Conservation (phyloP, 306 rosid genomes). For the Pterocarpus santalinus region DNA sequence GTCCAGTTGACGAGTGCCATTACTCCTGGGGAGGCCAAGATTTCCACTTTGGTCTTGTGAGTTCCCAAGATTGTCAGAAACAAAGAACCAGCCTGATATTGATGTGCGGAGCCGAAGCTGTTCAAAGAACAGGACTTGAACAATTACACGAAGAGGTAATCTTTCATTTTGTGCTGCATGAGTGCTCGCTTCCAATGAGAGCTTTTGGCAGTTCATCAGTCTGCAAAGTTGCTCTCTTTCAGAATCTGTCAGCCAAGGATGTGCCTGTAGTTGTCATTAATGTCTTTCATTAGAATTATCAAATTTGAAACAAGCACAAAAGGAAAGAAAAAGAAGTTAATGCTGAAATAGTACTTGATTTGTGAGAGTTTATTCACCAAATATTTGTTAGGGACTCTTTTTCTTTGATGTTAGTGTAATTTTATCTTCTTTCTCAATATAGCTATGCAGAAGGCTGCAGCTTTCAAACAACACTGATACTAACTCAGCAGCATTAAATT, state of each 20-base stretch:
- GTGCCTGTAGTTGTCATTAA: slow-evolving; percentile 63
- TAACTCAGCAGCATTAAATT: neutral
- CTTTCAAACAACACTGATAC: slow-evolving; percentile 28
- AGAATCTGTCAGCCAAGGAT: slow-evolving; percentile 86
- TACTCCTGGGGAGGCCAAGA: slow-evolving; percentile 56
- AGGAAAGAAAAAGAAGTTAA: neutral
- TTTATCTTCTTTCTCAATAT: slow-evolving; percentile 2
- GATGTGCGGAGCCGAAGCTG: slow-evolving; percentile 93
- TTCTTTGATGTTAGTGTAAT: neutral
- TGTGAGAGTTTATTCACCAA: neutral
- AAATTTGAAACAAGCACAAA: slow-evolving; percentile 20
- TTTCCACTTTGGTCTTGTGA: slow-evolving; percentile 59
- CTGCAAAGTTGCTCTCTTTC: slow-evolving; percentile 92
- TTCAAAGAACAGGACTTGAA: slow-evolving; percentile 87
- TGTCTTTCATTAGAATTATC: slow-evolving; percentile 27
- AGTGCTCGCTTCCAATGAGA: slow-evolving; percentile 83
- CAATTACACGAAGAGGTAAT: slow-evolving; percentile 83
- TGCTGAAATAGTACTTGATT: slow-evolving; percentile 5
- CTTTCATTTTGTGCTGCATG: slow-evolving; percentile 94
- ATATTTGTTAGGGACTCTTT: slow-evolving; percentile 18
- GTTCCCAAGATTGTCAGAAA: slow-evolving; percentile 74
- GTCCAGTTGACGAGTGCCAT: slow-evolving; percentile 49
- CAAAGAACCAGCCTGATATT: slow-evolving; percentile 90
- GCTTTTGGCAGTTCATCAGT: slow-evolving; percentile 88
- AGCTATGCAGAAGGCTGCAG: neutral